A percentile compares a stretch with the other conserved stretches of the same genome.
phyloP scores from a whole-genome alignment of 768 basidiomycete species.

The Lactifluus volemus region DNA sequence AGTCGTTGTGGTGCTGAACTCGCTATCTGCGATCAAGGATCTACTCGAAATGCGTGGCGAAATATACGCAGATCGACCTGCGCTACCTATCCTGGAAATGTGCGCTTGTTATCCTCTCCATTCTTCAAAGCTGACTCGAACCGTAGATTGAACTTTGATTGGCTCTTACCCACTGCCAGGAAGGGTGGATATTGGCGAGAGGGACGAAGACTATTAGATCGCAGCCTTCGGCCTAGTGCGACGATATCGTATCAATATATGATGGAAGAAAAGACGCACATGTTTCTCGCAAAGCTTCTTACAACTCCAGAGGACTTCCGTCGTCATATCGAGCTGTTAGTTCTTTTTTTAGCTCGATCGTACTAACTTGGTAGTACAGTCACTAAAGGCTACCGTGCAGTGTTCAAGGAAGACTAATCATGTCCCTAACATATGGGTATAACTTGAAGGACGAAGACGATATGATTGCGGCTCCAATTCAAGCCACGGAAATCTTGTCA shows the following conservation, averaged over 20 bases:
- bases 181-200: too few relatives aligned
- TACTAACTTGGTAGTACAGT: too few relatives aligned
- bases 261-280: constrained; percentile 1
- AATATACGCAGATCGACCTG: not conserved
- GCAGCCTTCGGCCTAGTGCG: not conserved
- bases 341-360: not conserved
- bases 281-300: not conserved
- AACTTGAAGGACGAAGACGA: not conserved
- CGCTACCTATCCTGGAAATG: constrained; percentile 1
- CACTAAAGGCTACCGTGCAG: not conserved
- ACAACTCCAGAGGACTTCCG: not conserved
- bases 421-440: constrained; percentile 4
- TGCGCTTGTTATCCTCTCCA: not conserved
- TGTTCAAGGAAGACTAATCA: not conserved
- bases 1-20: not conserved
- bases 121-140: too few relatives aligned
- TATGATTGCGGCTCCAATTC: not conserved
- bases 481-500: not conserved
- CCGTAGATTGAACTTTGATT: too few relatives aligned
- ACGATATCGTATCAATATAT: not conserved
- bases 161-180: too few relatives aligned
- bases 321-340: not conserved
- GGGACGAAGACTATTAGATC: not conserved
- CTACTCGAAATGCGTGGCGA: constrained; percentile 5
- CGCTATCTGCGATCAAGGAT: not conserved